Conservation (phyloP, 225 moss, liverwort and hornwort species). For the Pseudoscleropodium purum region DNA sequence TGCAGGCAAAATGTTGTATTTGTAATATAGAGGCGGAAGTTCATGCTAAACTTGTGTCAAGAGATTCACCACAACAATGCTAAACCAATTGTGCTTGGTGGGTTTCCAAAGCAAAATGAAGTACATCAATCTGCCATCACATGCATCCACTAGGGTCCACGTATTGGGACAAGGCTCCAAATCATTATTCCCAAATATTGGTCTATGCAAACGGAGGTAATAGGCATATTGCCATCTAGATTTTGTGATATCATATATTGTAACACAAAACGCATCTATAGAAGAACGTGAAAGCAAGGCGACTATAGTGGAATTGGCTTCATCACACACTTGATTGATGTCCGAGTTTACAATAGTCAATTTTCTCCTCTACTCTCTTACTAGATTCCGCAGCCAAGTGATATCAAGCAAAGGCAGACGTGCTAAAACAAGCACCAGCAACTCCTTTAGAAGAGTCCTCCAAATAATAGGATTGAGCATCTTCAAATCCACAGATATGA, state of each 20-base stretch:
- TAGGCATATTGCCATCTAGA: background rate
- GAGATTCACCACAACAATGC: background rate
- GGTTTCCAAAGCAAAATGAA: background rate
- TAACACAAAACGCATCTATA: background rate
- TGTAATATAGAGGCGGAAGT: too few relatives aligned
- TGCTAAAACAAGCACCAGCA: background rate
- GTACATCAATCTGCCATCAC: background rate
- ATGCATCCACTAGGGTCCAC: background rate
- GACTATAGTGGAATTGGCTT: background rate
- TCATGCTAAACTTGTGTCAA: background rate
- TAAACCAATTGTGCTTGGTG: background rate
- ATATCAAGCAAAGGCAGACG: background rate
- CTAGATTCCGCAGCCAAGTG: background rate
- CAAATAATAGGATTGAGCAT: background rate
- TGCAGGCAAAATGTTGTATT: rapidly evolving
- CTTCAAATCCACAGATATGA: background rate
- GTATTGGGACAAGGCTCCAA: rapidly evolving
- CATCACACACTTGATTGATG: background rate
- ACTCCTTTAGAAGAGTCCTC: background rate
- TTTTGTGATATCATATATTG: background rate
- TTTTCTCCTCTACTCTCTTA: background rate
- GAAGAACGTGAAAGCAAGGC: background rate
- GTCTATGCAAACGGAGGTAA: rapidly evolving
- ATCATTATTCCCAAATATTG: background rate
- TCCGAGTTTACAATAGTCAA: background rate